Evolutionary conservation across 441 rosid species (phyloP).

Genomic region (Lepidium campestre): DNA sequence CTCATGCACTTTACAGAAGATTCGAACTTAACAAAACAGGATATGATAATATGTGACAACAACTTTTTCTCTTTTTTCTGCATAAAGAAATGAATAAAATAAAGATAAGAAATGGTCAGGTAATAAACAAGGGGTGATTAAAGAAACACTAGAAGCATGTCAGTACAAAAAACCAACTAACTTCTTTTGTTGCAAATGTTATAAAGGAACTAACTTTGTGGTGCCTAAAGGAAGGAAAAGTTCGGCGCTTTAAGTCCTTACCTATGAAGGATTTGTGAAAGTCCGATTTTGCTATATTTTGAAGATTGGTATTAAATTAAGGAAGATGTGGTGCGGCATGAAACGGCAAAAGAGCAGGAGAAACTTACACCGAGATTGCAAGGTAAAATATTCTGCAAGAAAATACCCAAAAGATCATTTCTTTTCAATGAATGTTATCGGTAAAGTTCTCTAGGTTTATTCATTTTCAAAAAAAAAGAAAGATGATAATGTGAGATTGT

Average conservation of each 20-base stretch:
- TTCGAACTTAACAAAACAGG: constrained; percentile 1
- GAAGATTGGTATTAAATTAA: background rate
- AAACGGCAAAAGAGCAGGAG: too few species aligned
- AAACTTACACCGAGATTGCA: background rate
- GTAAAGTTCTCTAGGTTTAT: too few species aligned
- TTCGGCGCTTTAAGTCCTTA: background rate
- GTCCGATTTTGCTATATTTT: background rate
- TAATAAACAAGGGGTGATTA: background rate
- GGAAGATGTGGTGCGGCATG: background rate
- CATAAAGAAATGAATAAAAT: background rate
- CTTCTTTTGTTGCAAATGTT: background rate
- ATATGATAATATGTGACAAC: constrained; percentile 6
- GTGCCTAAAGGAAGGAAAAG: background rate
- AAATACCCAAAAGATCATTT: background rate
- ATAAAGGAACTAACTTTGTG: background rate
- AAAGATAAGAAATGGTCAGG: background rate
- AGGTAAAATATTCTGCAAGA: background rate
- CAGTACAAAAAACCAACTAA: background rate
- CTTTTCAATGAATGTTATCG: too few species aligned
- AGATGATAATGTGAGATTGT: too few species aligned
- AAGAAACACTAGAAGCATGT: background rate
- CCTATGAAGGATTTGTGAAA: background rate
- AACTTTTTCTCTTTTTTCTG: background rate
- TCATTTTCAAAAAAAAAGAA: too few species aligned
- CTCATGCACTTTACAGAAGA: background rate